phyloP scores from a whole-genome alignment of 495 filamentous ascomycete genomes.

The Lindgomyces ingoldianus region DNA sequence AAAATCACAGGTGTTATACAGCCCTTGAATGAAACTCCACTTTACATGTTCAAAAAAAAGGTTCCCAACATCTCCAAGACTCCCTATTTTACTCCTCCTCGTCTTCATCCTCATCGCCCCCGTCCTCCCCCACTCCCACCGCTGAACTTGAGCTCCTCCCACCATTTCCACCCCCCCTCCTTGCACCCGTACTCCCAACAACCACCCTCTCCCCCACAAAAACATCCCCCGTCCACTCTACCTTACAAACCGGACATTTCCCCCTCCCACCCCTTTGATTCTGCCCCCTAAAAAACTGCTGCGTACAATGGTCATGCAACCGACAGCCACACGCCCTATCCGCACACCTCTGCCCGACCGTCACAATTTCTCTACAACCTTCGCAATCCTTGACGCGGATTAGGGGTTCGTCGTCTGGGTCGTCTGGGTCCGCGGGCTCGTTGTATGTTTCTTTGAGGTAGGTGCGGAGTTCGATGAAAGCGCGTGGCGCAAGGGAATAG shows the following conservation, averaged over 20 bases:
- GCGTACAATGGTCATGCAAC: slow-evolving; percentile 22
- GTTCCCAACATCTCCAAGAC: too few relatives aligned
- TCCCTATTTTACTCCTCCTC: background rate
- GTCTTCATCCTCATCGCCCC: background rate
- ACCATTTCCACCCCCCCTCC: background rate
- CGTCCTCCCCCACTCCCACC: background rate
- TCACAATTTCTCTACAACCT: slow-evolving; percentile 89
- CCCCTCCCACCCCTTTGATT: background rate
- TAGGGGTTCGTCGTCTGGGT: slow-evolving; percentile 52
- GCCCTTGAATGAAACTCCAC: too few relatives aligned
- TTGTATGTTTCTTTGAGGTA: slow-evolving; percentile 89
- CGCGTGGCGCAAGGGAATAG: slow-evolving; percentile 73
- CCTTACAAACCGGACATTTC: slow-evolving; percentile 72
- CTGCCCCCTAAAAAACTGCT: slow-evolving; percentile 3
- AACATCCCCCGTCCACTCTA: slow-evolving; percentile 68
- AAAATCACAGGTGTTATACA: too few relatives aligned
- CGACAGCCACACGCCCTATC: slow-evolving; percentile 46
- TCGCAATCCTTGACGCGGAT: slow-evolving; percentile 78
- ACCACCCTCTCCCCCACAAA: slow-evolving; percentile 81
- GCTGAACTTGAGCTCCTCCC: too few relatives aligned
- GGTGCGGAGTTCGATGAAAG: slow-evolving; percentile 77
- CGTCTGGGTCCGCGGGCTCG: slow-evolving; percentile 58
- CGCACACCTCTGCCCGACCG: slow-evolving; percentile 48
- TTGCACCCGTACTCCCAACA: background rate
- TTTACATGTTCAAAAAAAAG: too few relatives aligned